Evolutionary conservation across 306 rosid genomes (phyloP), one percentile per base, ranked within the genome.

Genomic region (Senna siamea): DNA sequence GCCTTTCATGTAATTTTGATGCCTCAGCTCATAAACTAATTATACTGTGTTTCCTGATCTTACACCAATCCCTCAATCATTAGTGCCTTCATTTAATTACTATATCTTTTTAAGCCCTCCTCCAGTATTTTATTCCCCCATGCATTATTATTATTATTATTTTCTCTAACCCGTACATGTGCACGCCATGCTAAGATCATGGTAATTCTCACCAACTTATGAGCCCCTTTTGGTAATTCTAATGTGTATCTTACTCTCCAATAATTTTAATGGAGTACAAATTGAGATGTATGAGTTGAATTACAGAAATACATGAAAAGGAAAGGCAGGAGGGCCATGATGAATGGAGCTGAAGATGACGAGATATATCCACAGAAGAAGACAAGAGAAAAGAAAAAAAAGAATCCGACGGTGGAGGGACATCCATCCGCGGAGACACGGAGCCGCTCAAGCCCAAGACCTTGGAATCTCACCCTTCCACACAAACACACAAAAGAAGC

Each of bases 341-440:
- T 5, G 7, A 37, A 26, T 26, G 3, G 30, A 26, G n/a, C n/a
- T n/a, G n/a, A n/a, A 26, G 2, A 26, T 26, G 30, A 26, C 30
- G 30, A 26, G 30, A 26, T 26, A 26, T 26, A 26, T 26, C 30
- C 30, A 26, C 2, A 26, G 30, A 3, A 26, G 1, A 6, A 41
- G 4, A 41, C 15, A 13, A 59, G 9, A n/a, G 5, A 2, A 4
- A 57, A 58, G 48, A 54, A 53, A 71, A 14, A 78, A 37, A 72
- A 57, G 67, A 84, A 93, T 93, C 97, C 82, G 86, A 93, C 97
- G 98, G 98, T 72, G 82, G 81, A 89, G 93, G 88, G 85, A 85
- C 88, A 81, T 81, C 85, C 90, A 83, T 86, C 84, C 90, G 98
- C 97, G 98, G 97, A 94, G 88, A 91, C 97, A 87, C 96, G 98